A percentile compares a stretch with the other conserved stretches of the same genome.
Evolutionary conservation across 805 yeast genomes (phyloP).

Genomic region (Peterozyma xylosa): DNA sequence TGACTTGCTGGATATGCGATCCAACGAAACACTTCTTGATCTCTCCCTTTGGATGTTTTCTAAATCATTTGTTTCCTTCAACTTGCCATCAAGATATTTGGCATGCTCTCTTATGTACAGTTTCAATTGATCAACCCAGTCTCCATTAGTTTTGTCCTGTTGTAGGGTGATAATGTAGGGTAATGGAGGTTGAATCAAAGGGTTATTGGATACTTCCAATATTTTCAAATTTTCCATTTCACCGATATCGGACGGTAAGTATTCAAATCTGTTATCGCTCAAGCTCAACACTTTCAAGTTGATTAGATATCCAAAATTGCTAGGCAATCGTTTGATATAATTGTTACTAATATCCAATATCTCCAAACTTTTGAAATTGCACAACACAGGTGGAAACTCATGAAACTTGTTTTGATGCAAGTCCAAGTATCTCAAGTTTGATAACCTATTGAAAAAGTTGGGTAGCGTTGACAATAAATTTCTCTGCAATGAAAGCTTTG

Average conservation of each 20-base stretch:
- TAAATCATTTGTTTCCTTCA: constrained; percentile 13
- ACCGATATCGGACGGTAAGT: constrained; percentile 44
- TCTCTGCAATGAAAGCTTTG: constrained; percentile 46
- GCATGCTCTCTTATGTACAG: constrained; percentile 29
- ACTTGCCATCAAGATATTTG: constrained; percentile 21
- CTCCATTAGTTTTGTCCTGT: constrained; percentile 24
- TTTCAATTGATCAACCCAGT: constrained; percentile 36
- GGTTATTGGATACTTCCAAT: constrained; percentile 57
- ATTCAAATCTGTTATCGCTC: constrained; percentile 48
- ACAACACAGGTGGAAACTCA: constrained; percentile 41
- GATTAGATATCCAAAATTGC: constrained; percentile 29
- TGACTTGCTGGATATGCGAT: constrained; percentile 49
- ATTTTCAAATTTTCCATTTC: constrained; percentile 45
- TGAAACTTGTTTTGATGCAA: constrained; percentile 52
- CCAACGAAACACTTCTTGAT: constrained; percentile 29
- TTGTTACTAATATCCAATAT: constrained; percentile 62
- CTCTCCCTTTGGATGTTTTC: constrained; percentile 3
- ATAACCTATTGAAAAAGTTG: constrained; percentile 31
- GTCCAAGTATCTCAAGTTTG: constrained; percentile 52
- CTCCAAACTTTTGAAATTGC: constrained; percentile 38
- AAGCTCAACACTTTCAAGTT: constrained; percentile 53
- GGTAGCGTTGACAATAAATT: constrained; percentile 45
- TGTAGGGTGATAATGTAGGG: constrained; percentile 26
- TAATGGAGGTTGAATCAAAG: constrained; percentile 41
- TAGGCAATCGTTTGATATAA: constrained; percentile 39